phyloP scores from a whole-genome alignment of 352 stramenopile genomes.

The Phytophthora tentaculata region DNA sequence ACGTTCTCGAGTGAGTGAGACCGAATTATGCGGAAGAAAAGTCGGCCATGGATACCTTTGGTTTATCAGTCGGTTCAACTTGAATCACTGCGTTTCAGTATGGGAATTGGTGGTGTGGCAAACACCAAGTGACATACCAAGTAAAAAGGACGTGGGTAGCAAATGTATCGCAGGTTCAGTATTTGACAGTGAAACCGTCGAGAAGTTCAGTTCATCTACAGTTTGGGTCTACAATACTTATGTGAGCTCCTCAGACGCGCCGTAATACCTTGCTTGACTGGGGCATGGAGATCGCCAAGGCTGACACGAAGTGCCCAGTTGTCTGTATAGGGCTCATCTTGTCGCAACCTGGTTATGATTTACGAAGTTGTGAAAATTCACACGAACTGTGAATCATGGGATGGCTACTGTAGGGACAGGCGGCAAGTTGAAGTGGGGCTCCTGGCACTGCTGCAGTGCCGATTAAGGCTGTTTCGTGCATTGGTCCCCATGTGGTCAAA shows the following conservation, averaged over 20 bases:
- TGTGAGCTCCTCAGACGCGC: constrained; percentile 1
- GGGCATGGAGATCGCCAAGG: neutral
- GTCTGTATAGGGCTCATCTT: constrained; percentile 20
- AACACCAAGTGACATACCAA: neutral
- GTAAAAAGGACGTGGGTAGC: neutral
- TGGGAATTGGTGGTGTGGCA: neutral
- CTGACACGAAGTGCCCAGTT: constrained; percentile 8
- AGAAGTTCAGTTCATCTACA: constrained; percentile 20
- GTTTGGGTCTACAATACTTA: neutral
- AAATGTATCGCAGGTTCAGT: no score
- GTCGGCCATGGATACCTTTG: neutral
- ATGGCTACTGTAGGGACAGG: constrained; percentile 12
- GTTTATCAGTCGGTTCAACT: neutral
- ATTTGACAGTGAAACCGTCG: neutral
- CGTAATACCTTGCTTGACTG: no score
- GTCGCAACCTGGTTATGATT: constrained; percentile 2
- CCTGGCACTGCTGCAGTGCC: no score
- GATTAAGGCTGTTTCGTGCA: no score
- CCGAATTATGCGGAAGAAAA: constrained; percentile 7
- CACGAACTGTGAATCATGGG: neutral
- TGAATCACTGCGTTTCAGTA: neutral
- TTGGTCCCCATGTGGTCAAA: no score
- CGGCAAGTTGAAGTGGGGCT: constrained; percentile 14
- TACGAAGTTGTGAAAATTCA: no score
- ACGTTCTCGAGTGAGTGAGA: constrained; percentile 22